These are phyloP conservation scores for Sophora flavescens DNA, from an alignment of 306 rosid species.

Conservation along the genomic window DNA sequence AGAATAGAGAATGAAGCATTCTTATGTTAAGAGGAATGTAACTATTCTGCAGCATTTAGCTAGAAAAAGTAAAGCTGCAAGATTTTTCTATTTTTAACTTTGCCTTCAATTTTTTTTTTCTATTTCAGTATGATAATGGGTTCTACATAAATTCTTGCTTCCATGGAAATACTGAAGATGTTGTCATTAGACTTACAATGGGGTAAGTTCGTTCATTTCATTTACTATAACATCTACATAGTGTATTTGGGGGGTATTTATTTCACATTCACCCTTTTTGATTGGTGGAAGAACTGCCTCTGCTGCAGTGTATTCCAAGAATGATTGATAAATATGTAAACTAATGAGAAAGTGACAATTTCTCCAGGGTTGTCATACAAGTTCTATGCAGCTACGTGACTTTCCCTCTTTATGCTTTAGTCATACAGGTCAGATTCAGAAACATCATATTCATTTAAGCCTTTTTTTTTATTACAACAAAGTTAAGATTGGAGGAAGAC, in stretches of 20 bases:
- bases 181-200: constrained; percentile 62
- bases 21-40: background rate
- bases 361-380: constrained; percentile 69
- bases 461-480: background rate
- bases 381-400: constrained; percentile 86
- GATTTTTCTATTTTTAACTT: constrained; percentile 30
- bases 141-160: constrained; percentile 56
- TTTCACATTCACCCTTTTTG: too few relatives aligned
- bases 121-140: constrained; percentile 51
- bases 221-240: background rate
- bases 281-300: too few relatives aligned
- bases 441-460: background rate
- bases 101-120: constrained; percentile 4
- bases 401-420: constrained; percentile 85
- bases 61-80: background rate
- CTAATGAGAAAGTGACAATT: constrained; percentile 25
- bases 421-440: constrained; percentile 66
- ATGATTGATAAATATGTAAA: background rate
- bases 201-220: constrained; percentile 62
- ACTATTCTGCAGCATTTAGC: background rate
- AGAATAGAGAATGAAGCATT: background rate
- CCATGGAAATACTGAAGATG: constrained; percentile 50
- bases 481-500: too few relatives aligned
- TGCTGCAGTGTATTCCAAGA: background rate
- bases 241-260: too few relatives aligned